A percentile compares a stretch with the other conserved stretches of the same genome.
These are phyloP conservation scores for Saccharata proteae DNA, from an alignment of 2,329 filamentous ascomycete species.

Conservation along the genomic window DNA sequence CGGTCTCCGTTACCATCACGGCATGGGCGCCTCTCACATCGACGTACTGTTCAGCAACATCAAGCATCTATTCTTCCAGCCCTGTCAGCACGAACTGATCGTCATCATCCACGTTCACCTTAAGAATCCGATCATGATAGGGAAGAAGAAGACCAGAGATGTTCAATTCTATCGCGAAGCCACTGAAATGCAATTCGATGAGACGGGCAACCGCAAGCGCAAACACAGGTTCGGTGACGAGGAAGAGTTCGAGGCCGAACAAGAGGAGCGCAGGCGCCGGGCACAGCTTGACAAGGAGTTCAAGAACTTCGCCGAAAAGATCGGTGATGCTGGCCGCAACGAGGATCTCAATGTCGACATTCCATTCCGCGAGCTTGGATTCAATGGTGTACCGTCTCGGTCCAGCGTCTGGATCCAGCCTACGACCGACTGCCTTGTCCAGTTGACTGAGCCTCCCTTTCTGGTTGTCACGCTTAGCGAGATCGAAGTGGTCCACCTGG, in stretches of 20 bases:
- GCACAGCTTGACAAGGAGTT: constrained; percentile 92
- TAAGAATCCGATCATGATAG: constrained; percentile 95
- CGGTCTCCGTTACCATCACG: constrained; percentile 85
- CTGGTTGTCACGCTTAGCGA: constrained; percentile 91
- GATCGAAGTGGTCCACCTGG: constrained; percentile 90
- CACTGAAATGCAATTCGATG: constrained; percentile 96
- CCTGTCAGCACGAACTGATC: constrained; percentile 88
- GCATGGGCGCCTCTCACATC: constrained; percentile 65
- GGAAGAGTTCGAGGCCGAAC: constrained; percentile 96
- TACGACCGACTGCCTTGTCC: constrained; percentile 91
- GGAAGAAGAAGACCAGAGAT: constrained; percentile 98
- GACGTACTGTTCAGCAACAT: constrained; percentile 97
- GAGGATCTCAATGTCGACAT: constrained; percentile 91
- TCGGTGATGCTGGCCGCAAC: constrained; percentile 85
- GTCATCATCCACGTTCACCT: constrained; percentile 97
- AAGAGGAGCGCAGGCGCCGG: constrained; percentile 84
- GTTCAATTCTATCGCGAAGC: constrained; percentile 97
- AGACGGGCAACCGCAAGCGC: constrained; percentile 94
- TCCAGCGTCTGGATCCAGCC: constrained; percentile 94
- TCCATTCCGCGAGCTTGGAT: constrained; percentile 90
- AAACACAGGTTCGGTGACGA: constrained; percentile 97
- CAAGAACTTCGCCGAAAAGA: constrained; percentile 93
- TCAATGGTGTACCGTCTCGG: constrained; percentile 90
- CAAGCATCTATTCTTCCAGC: constrained; percentile 97
- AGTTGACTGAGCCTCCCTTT: constrained; percentile 93